These are phyloP conservation scores for Yarrowia sp. DNA, from an alignment of 805 yeast species.

Conservation along the genomic window DNA sequence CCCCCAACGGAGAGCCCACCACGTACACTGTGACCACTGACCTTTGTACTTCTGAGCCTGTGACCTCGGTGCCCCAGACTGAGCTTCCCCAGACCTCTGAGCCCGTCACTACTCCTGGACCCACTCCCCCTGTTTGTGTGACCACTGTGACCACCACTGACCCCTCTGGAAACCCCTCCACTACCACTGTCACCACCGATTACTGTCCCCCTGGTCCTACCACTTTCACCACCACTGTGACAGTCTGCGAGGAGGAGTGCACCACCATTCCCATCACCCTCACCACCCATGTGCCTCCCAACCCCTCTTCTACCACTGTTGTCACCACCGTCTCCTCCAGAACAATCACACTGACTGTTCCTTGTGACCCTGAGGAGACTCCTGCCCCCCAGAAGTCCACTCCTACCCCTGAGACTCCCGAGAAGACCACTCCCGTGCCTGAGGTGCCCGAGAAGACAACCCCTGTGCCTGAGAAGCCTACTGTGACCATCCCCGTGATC, in stretches of 20 bases:
- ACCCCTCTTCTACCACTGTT: not conserved
- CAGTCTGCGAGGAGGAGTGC: slow-evolving; percentile 12
- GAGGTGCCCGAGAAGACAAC: not conserved
- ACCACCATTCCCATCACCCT: slow-evolving; percentile 13
- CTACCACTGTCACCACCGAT: slow-evolving; percentile 20
- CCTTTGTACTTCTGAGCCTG: not conserved
- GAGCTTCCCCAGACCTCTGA: slow-evolving; percentile 14
- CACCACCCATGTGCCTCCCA: slow-evolving; percentile 6
- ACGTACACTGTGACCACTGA: too few species aligned
- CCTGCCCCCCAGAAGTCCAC: not conserved
- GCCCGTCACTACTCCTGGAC: not conserved
- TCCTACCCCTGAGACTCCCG: not conserved
- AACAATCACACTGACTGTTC: slow-evolving; percentile 16
- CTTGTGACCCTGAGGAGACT: slow-evolving; percentile 25
- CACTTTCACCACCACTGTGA: slow-evolving; percentile 9
- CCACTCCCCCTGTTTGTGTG: not conserved
- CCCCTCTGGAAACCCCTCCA: slow-evolving; percentile 17
- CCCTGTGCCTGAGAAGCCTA: not conserved
- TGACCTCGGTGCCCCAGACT: slow-evolving; percentile 11
- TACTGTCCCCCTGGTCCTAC: slow-evolving; percentile 17
- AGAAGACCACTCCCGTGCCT: not conserved
- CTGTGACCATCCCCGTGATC: slow-evolving; percentile 2
- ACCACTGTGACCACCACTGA: slow-evolving; percentile 12
- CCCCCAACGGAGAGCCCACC: too few species aligned
- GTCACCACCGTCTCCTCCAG: slow-evolving; percentile 9